Base-by-base conservation (phyloP, 2,329 filamentous ascomycete species). In the Biscogniauxia sp. region DNA sequence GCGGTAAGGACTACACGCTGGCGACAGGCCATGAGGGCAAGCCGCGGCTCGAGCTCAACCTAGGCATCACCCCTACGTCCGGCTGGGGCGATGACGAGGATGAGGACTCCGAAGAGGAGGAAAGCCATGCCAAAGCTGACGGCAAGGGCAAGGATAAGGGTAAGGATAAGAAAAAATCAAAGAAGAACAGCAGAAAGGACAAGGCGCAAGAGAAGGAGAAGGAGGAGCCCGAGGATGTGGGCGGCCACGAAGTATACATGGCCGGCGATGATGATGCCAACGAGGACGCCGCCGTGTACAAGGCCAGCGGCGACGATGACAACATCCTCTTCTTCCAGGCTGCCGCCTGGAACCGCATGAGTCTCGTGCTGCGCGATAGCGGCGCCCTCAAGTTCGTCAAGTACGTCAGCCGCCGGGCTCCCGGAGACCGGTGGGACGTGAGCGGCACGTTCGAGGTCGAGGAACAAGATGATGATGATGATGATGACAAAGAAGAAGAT, bases 381-480 rank as follows among this genome's bases (percentile, higher is more conserved):
- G 93, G 92, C 15, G 89, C 90, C 15, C 81, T 99, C 72, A 89
- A 92, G 74, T 99, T 99, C 73, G 93, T 98, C 71, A 99, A 98
- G 80, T 99, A 98, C 75, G 90, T 99, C 20, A 96, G 90, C 76
- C 82, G 82, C 61, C 85, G 83, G 55, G 95, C 95, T 7, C 86
- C 86, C 71, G 95, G 95, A 0, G 95, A 98, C 77, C 84, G 95
- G 51, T 98, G 93, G 92, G 95, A 99, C 77, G 82, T 98, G 55
- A 89, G 87, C 53, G 95, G 88, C 0, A 87, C 87, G 37, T 92
- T 91, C 74, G 91, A 89, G 23, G 88, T 97, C 32, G 83, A 84
- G 64, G 83, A 86, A 61, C 73, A 79, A 45, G 82, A 83, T 1
- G 80, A 76, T 5, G 74, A 75, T 1, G 73, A 75, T 0, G 73